Conservation (phyloP, 1,139 yeast genomes). For the Hemisphaericaspora xylanilytica region DNA sequence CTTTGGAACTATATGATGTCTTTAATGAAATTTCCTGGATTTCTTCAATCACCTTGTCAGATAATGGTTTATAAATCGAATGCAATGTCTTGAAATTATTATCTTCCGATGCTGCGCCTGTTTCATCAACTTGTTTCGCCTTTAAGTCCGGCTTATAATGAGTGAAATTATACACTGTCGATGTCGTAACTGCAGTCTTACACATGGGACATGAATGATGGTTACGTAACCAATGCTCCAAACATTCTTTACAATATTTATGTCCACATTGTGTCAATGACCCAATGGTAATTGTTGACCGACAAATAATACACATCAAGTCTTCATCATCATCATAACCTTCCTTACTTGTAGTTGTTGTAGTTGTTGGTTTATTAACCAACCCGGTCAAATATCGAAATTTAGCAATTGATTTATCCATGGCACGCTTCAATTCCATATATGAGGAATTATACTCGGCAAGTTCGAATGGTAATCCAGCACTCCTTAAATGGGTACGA, state of each 20-base stretch:
- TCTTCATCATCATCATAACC: conserved; percentile 32
- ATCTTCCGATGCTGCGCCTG: conserved; percentile 14
- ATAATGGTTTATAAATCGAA: conserved; percentile 50
- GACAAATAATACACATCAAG: conserved; percentile 73
- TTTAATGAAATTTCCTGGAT: conserved; percentile 45
- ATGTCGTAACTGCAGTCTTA: conserved; percentile 43
- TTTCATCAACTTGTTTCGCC: conserved; percentile 40
- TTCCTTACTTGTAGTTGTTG: not conserved
- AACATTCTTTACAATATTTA: conserved; percentile 76
- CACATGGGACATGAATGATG: conserved; percentile 76
- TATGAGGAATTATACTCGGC: conserved; percentile 1
- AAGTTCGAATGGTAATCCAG: not conserved
- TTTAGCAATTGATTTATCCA: conserved; percentile 50
- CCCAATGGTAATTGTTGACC: conserved; percentile 66
- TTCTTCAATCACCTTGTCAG: conserved; percentile 36
- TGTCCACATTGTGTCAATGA: conserved; percentile 88
- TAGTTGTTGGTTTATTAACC: conserved; percentile 11
- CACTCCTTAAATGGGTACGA: conserved; percentile 18
- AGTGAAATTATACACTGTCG: conserved; percentile 60
- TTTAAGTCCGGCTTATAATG: conserved; percentile 47
- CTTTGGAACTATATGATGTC: conserved; percentile 73
- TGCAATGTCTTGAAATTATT: conserved; percentile 31
- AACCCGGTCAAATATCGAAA: conserved; percentile 53
- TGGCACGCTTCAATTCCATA: conserved; percentile 8
- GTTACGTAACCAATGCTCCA: conserved; percentile 63